phyloP scores from a whole-genome alignment of 2,329 filamentous ascomycete species.

The Elsinoe ampelina region DNA sequence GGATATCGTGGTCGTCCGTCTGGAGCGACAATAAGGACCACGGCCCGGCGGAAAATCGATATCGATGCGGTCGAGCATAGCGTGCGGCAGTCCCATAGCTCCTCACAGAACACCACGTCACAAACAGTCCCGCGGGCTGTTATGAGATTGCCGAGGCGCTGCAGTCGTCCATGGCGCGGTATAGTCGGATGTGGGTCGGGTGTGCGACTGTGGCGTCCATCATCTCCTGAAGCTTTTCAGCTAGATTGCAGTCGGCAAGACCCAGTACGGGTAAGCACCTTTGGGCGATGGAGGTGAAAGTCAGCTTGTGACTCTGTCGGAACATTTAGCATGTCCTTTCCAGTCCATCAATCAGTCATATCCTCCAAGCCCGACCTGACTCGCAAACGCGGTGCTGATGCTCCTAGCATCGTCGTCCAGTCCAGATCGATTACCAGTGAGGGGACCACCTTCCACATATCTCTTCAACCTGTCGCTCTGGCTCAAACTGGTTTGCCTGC shows the following conservation, averaged over 20 bases:
- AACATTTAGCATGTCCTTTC: not conserved
- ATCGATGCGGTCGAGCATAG: too few relatives aligned
- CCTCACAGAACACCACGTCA: too few relatives aligned
- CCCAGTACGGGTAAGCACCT: not conserved
- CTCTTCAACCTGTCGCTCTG: conserved; percentile 89
- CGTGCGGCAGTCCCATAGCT: too few relatives aligned
- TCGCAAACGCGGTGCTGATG: conserved; percentile 92
- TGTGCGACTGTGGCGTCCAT: too few relatives aligned
- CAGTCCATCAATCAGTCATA: conserved; percentile 24
- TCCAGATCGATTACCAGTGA: conserved; percentile 48
- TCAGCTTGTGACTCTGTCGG: not conserved
- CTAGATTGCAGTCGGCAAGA: not conserved
- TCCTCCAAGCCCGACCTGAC: conserved; percentile 55
- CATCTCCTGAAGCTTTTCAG: not conserved
- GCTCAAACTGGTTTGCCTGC: conserved; percentile 63
- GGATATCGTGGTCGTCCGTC: too few relatives aligned
- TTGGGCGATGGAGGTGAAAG: not conserved
- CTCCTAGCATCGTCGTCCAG: conserved; percentile 92
- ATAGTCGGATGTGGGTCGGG: too few relatives aligned
- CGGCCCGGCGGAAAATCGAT: too few relatives aligned
- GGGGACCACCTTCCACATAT: conserved; percentile 64
- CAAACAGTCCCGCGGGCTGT: too few relatives aligned
- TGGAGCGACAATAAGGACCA: too few relatives aligned
- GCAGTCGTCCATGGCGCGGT: too few relatives aligned
- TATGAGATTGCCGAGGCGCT: too few relatives aligned